Conservation (phyloP, 1,139 yeast genomes). For the Candida tropicalis region DNA sequence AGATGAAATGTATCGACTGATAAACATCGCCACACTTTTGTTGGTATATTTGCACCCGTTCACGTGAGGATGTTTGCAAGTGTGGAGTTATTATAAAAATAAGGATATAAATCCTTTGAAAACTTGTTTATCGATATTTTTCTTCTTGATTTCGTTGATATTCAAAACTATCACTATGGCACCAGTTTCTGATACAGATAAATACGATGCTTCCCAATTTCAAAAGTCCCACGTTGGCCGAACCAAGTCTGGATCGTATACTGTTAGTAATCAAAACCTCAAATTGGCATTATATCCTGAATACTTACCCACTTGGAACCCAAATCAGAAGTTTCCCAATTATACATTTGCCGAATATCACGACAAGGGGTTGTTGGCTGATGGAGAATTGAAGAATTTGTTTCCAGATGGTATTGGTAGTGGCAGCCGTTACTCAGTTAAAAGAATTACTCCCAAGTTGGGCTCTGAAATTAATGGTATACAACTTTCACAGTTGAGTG, state of each 20-base stretch:
- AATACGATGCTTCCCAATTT: slow-evolving; percentile 33
- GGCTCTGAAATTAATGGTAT: slow-evolving; percentile 29
- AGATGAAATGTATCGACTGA: too few species aligned
- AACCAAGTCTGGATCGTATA: slow-evolving; percentile 27
- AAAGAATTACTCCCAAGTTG: slow-evolving; percentile 28
- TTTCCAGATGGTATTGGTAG: slow-evolving; percentile 14
- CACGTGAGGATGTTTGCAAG: too few species aligned
- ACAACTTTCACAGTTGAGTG: slow-evolving; percentile 30
- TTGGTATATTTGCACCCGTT: too few species aligned
- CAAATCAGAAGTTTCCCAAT: slow-evolving; percentile 27
- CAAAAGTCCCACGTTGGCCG: slow-evolving; percentile 28
- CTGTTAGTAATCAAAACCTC: slow-evolving; percentile 27
- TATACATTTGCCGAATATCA: slow-evolving; percentile 24
- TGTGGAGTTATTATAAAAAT: too few species aligned
- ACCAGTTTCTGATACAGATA: slow-evolving; percentile 20
- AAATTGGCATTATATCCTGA: slow-evolving; percentile 24
- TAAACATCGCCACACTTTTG: slow-evolving; percentile 2
- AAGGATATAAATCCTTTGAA: too few species aligned
- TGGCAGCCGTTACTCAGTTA: slow-evolving; percentile 11
- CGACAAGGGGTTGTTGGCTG: slow-evolving; percentile 28
- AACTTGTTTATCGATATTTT: too few species aligned
- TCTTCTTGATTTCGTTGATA: neutral
- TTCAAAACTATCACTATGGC: slow-evolving; percentile 13
- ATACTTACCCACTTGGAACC: slow-evolving; percentile 35
- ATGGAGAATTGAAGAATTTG: slow-evolving; percentile 20